Evolutionary conservation across 2,329 filamentous ascomycete genomes (phyloP).

Genomic region (Sordariomycetes sp.): DNA sequence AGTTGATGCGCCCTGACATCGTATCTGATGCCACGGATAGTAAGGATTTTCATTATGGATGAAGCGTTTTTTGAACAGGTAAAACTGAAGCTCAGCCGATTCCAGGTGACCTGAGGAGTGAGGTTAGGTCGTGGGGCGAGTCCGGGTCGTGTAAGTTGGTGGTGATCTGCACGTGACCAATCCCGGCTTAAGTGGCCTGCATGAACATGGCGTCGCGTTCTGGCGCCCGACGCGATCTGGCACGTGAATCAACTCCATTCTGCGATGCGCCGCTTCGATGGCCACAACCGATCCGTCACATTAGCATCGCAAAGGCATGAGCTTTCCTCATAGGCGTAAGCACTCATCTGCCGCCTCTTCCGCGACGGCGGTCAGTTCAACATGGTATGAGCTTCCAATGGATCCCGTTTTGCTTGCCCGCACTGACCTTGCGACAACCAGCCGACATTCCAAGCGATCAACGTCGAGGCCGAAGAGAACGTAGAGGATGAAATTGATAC

Average conservation of each 20-base stretch:
- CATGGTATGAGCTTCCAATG: background rate
- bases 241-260: background rate
- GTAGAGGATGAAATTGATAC: constrained; percentile 87
- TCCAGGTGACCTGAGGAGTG: background rate
- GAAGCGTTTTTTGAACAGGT: too few species aligned
- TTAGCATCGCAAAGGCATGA: background rate
- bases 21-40: too few species aligned
- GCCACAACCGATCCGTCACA: background rate
- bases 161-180: background rate
- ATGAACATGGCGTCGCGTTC: background rate
- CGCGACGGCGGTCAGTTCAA: background rate
- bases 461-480: constrained; percentile 87
- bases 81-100: background rate
- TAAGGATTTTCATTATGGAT: too few species aligned
- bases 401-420: background rate
- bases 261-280: background rate
- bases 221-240: background rate
- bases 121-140: background rate
- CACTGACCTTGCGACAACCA: constrained; percentile 15
- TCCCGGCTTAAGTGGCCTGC: background rate
- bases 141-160: background rate
- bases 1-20: too few species aligned
- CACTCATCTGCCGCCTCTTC: constrained; percentile 2
- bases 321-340: background rate
- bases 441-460: constrained; percentile 75